Base-by-base conservation (phyloP, 768 basidiomycete species). In the Russula vinacea region DNA sequence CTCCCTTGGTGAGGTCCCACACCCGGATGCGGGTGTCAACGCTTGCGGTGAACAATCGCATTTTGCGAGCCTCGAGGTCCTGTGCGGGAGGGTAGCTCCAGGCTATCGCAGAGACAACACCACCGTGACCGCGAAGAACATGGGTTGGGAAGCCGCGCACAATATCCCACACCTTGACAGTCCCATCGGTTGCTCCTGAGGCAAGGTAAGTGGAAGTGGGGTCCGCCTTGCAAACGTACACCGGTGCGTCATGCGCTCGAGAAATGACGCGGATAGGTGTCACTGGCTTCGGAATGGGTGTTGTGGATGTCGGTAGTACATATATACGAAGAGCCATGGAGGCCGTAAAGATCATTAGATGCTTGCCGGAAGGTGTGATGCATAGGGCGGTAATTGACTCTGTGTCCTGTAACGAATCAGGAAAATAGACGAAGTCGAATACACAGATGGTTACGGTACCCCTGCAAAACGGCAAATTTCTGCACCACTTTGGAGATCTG, bases 141-240 rank as follows among this genome's bases (percentile, higher is more conserved):
- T 99, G 97, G 0, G 97, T 99, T 37, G 91, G 84, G 73, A 88
- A 94, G 39, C 94, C 95, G 29, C 87, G 87, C 4, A 80, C 76
- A 52, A 94, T 86, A 73, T 97, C 89, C 94, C 94, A 98, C 11
- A 99, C 92, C 78, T 98, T 98, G 51, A 98, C 97, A 37, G 92
- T 83, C 26, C 97, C 96, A 68, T 99, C 97, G 8, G 96, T 93
- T 13, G 96, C 90, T 1, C 97, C 97, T 19, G 95, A 96, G 8
- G 97, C 97, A 67, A 98, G 82, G 68, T 96, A 89, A 2, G 90
- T 88, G 2, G 91, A 93, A 10, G 90, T 90, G 19, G 88, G 92
- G 77, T 92, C 95, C 16, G 84, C 76, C 67, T 81, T 84, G 71
- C 91, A 92, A 60, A 95, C 89, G 71, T 98, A 93, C 52, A 98